Conservation (phyloP, 352 stramenopile species). For the Phytophthora cactorum region DNA sequence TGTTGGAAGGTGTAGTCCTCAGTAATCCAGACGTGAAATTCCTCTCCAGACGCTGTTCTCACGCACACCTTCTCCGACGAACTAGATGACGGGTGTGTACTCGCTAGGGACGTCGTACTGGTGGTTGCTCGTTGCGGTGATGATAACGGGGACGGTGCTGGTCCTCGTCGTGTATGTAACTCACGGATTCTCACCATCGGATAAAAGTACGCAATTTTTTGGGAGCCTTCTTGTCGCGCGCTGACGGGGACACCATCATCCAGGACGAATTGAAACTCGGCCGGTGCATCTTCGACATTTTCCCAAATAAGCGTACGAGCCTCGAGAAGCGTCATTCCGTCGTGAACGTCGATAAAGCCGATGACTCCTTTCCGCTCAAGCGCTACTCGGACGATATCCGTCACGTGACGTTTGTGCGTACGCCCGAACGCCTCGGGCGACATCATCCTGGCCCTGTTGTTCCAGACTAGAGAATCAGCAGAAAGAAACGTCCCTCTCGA, state of each 20-base stretch:
- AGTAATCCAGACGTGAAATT: conserved; percentile 72
- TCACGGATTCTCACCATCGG: conserved; percentile 78
- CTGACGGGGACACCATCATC: conserved; percentile 69
- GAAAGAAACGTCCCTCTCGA: too few species aligned
- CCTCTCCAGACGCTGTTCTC: conserved; percentile 51
- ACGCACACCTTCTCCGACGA: conserved; percentile 62
- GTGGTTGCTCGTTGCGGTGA: conserved; percentile 15
- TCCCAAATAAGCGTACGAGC: conserved; percentile 67
- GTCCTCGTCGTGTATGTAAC: conserved; percentile 13
- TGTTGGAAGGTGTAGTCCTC: conserved; percentile 82
- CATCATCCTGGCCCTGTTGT: conserved; percentile 46
- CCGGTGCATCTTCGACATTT: conserved; percentile 70
- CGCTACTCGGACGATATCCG: conserved; percentile 68
- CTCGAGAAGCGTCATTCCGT: conserved; percentile 66
- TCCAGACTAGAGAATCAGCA: background rate
- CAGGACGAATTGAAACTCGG: conserved; percentile 78
- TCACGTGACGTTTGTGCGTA: conserved; percentile 52
- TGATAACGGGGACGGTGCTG: conserved; percentile 13
- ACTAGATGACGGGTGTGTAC: conserved; percentile 3
- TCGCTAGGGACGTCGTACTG: background rate
- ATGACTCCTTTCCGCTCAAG: conserved; percentile 70
- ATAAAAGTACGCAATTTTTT: conserved; percentile 69
- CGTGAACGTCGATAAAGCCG: conserved; percentile 78
- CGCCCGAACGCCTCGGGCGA: conserved; percentile 54
- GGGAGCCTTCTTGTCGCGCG: conserved; percentile 59